Percentiles rank a stretch among this genome's conserved stretches.
These are phyloP conservation scores for Ogataea degrootiae DNA, from an alignment of 805 yeast species.

Conservation along the genomic window DNA sequence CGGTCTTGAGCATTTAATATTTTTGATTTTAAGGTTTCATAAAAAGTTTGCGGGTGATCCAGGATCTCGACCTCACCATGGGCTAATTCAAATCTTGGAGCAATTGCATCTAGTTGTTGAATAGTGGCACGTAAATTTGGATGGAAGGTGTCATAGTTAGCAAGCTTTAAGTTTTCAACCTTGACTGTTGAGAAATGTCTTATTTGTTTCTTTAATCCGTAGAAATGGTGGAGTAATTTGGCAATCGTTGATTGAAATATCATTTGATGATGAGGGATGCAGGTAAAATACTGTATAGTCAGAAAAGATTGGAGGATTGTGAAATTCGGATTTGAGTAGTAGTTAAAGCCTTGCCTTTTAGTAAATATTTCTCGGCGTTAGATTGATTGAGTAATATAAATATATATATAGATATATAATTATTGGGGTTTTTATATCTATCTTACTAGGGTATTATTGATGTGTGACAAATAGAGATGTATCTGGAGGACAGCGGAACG, in stretches of 20 bases:
- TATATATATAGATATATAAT: too few relatives aligned
- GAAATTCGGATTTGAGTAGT: neutral
- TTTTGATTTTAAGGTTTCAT: constrained; percentile 54
- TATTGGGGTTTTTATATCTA: too few relatives aligned
- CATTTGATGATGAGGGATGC: neutral
- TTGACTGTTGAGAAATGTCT: constrained; percentile 20
- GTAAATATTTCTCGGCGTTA: too few relatives aligned
- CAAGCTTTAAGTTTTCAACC: constrained; percentile 23
- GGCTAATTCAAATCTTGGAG: constrained; percentile 62
- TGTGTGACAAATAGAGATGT: too few relatives aligned
- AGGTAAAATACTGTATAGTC: too few relatives aligned
- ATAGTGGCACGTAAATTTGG: constrained; percentile 27
- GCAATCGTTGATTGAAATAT: constrained; percentile 11
- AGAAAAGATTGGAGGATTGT: neutral
- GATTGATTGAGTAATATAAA: too few relatives aligned
- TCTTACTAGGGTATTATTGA: too few relatives aligned
- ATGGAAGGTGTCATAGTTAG: constrained; percentile 22
- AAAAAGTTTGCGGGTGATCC: constrained; percentile 67
- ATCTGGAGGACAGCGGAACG: too few relatives aligned
- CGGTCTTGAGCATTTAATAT: constrained; percentile 59
- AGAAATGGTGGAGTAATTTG: constrained; percentile 12
- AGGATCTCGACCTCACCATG: constrained; percentile 57
- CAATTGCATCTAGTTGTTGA: constrained; percentile 53
- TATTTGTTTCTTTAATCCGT: constrained; percentile 13
- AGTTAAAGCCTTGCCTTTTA: too few relatives aligned